Base-by-base conservation (phyloP, 23 red algal genomes). In the Cyanidium caldarium region DNA sequence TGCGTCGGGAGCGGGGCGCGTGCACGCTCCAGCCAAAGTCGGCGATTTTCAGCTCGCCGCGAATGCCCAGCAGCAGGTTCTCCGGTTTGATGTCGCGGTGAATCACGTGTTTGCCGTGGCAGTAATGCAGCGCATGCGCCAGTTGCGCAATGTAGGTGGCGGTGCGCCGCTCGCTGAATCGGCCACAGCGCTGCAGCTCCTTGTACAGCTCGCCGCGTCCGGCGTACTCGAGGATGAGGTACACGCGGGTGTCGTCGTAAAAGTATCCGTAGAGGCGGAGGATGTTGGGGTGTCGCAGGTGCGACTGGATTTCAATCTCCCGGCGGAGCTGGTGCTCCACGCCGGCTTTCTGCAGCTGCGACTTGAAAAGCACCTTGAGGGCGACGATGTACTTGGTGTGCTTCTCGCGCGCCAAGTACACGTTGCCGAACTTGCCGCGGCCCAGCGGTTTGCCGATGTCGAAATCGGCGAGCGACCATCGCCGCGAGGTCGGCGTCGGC, bases 1-100 rank as follows among this genome's bases (percentile, higher is more conserved):
- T 72, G 23, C 92, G 67, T 0, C 92, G 84, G 17, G 83, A 76
- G 35, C 74, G 57, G 23, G 92, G 92, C 2, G 92, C 80, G 67
- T 98, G 92, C 34, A 98, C 92, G 51, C 78, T 84, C 92, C 92
- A 98, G 46, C 92, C 92, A 58, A 98, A 98, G 51, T 88, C 92
- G 25, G 92, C 92, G 39, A 98, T 98, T 46, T 98, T 98, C 68
- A 98, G 72, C 56, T 98, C 84, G 33, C 92, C 84, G 33, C 72
- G 72, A 10, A 88, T 44, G 34, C 80, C 84, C 43, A 98, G 46
- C 61, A 98, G 81, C 44, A 98, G 75, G 34, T 98, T 98, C 46
- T 98, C 92, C 1, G 92, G 92, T 73, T 98, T 98, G 44, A 98
- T 75, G 68, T 98, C 92, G 34, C 92, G 76, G 61, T 98, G 92